These are phyloP conservation scores for Diplogelasinospora grovesii DNA, from an alignment of 495 filamentous ascomycete genomes.

Conservation along the genomic window DNA sequence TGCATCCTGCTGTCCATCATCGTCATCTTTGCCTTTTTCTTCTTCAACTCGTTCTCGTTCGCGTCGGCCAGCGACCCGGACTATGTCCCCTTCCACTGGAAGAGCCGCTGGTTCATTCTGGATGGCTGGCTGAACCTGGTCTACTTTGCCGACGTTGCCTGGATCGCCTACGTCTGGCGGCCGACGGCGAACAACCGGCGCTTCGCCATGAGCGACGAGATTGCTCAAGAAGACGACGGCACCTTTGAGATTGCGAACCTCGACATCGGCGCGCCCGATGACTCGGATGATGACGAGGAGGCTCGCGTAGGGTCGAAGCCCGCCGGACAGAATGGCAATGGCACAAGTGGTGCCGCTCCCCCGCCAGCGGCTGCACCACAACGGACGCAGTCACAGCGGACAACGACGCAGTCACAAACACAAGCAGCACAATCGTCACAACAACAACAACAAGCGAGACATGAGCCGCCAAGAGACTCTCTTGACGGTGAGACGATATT, in stretches of 20 bases:
- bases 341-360: constrained; percentile 10
- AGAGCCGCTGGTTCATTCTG: constrained; percentile 92
- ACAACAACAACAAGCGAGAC: constrained; percentile 14
- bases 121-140: constrained; percentile 98
- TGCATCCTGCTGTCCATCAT: constrained; percentile 86
- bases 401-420: too few species aligned
- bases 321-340: neutral
- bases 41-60: constrained; percentile 89
- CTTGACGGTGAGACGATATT: constrained; percentile 93
- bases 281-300: constrained; percentile 62
- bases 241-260: constrained; percentile 83
- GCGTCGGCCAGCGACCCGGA: constrained; percentile 73
- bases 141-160: constrained; percentile 85
- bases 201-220: constrained; percentile 98
- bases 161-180: constrained; percentile 94
- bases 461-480: constrained; percentile 52
- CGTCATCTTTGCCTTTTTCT: constrained; percentile 95
- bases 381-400: constrained; percentile 13
- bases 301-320: constrained; percentile 32
- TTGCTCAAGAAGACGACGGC: constrained; percentile 93
- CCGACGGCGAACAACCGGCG: constrained; percentile 94
- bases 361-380: constrained; percentile 2
- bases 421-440: constrained; percentile 6
- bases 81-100: constrained; percentile 94
- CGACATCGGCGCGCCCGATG: constrained; percentile 67